A percentile compares a stretch with the other conserved stretches of the same genome.
Conservation (phyloP, 2,329 filamentous ascomycete species). For the Rhynchosporium agropyri region DNA sequence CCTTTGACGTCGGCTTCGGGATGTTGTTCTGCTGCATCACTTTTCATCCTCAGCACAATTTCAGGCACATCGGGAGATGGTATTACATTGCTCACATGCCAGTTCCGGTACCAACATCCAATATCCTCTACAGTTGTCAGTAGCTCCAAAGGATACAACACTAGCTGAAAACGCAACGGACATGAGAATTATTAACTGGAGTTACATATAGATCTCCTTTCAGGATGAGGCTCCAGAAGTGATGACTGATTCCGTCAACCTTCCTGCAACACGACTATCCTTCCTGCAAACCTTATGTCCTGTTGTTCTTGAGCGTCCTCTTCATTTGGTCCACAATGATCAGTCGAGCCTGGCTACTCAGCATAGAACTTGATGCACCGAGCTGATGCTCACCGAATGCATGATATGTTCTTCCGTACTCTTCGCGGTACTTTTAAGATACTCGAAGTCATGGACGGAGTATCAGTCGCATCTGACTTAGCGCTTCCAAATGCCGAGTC, state of each 20-base stretch:
- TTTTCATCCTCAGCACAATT: constrained; percentile 7
- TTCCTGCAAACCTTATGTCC: constrained; percentile 26
- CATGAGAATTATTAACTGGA: constrained; percentile 45
- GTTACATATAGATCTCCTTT: constrained; percentile 46
- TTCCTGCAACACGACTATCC: neutral
- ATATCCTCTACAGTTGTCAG: constrained; percentile 28
- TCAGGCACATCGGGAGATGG: neutral
- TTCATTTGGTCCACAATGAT: constrained; percentile 34
- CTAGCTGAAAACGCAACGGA: constrained; percentile 8
- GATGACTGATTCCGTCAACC: constrained; percentile 33
- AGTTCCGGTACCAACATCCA: constrained; percentile 4
- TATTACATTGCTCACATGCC: constrained; percentile 32
- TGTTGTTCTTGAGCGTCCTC: constrained; percentile 29
- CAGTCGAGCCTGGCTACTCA: constrained; percentile 22
- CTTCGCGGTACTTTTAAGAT: constrained; percentile 32
- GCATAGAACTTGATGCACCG: neutral
- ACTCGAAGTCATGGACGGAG: constrained; percentile 34
- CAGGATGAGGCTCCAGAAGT: constrained; percentile 46
- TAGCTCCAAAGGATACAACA: constrained; percentile 25
- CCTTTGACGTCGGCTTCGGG: constrained; percentile 52
- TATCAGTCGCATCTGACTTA: constrained; percentile 26
- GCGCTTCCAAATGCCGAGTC: constrained; percentile 27
- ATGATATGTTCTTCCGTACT: constrained; percentile 39
- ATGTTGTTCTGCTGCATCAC: constrained; percentile 51
- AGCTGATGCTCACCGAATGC: constrained; percentile 17